A percentile compares a stretch with the other conserved stretches of the same genome.
Evolutionary conservation across 1,284 basidiomycete species (phyloP).

Genomic region (Apiotrichum mycotoxinovorans): DNA sequence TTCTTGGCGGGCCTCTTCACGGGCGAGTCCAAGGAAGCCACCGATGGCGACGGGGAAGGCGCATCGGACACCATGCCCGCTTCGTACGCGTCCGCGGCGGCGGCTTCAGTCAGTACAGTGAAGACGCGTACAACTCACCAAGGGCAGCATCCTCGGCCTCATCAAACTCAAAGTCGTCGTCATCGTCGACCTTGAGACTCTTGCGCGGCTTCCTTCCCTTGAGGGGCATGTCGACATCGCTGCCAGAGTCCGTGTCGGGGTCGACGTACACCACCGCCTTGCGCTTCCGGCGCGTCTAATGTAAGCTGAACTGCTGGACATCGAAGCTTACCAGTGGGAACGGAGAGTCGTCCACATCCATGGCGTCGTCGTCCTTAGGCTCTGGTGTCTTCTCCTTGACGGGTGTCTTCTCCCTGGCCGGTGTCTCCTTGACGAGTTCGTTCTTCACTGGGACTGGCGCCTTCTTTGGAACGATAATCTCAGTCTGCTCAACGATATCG

Average conservation of each 20-base stretch:
- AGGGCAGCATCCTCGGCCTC: constrained; percentile 42
- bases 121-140: constrained; percentile 24
- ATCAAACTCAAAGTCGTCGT: constrained; percentile 42
- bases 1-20: constrained; percentile 12
- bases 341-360: constrained; percentile 31
- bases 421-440: constrained; percentile 8
- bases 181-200: constrained; percentile 33
- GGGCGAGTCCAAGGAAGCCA: constrained; percentile 35
- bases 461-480: constrained; percentile 11
- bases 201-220: constrained; percentile 26
- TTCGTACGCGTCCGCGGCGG: constrained; percentile 42
- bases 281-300: constrained; percentile 40
- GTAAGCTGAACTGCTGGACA: background rate
- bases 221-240: constrained; percentile 4
- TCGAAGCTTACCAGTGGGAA: constrained; percentile 22
- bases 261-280: constrained; percentile 46
- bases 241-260: constrained; percentile 7
- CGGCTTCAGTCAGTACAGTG: constrained; percentile 21
- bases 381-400: background rate
- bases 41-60: constrained; percentile 28
- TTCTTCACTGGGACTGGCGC: constrained; percentile 24
- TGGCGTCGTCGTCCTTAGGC: constrained; percentile 13
- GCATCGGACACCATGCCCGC: constrained; percentile 22
- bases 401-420: background rate
- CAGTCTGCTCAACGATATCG: background rate